Evolutionary conservation across 306 rosid genomes (phyloP).

Genomic region (Clitoria ternatea): DNA sequence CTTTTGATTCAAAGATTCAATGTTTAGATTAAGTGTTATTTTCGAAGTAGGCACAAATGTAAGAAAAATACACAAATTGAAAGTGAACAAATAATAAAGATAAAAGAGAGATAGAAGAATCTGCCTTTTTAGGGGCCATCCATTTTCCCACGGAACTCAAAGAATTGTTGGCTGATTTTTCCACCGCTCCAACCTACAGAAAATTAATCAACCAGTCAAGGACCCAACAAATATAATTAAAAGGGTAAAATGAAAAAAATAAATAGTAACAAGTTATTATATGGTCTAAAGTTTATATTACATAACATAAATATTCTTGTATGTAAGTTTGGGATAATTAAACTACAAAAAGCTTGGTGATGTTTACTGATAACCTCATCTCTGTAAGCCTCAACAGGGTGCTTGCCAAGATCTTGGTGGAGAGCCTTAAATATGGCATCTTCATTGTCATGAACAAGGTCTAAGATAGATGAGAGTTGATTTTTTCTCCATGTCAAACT

Average conservation of each 20-base stretch:
- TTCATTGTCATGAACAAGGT: constrained; percentile 60
- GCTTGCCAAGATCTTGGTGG: constrained; percentile 83
- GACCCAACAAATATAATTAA: not conserved
- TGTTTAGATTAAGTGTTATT: not conserved
- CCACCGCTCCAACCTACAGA: constrained; percentile 67
- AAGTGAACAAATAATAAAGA: not conserved
- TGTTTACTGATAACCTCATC: constrained; percentile 54
- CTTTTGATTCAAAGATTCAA: not conserved
- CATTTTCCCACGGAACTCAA: constrained; percentile 60
- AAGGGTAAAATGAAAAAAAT: not conserved
- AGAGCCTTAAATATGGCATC: constrained; percentile 53
- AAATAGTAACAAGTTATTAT: not conserved
- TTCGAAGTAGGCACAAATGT: not conserved
- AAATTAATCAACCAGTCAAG: not conserved
- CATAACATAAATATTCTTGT: not conserved
- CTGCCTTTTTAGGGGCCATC: constrained; percentile 66
- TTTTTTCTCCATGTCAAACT: constrained; percentile 71
- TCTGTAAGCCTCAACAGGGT: constrained; percentile 62
- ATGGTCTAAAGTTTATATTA: not conserved
- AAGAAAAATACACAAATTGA: not conserved
- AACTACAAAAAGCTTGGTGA: not conserved
- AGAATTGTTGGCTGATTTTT: constrained; percentile 42
- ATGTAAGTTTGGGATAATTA: not conserved
- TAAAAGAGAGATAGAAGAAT: not conserved
- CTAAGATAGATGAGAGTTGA: constrained; percentile 52